Percentiles rank a stretch among this genome's conserved stretches.
These are phyloP conservation scores for Alliaria petiolata DNA, from an alignment of 345 rosid species.

Conservation along the genomic window DNA sequence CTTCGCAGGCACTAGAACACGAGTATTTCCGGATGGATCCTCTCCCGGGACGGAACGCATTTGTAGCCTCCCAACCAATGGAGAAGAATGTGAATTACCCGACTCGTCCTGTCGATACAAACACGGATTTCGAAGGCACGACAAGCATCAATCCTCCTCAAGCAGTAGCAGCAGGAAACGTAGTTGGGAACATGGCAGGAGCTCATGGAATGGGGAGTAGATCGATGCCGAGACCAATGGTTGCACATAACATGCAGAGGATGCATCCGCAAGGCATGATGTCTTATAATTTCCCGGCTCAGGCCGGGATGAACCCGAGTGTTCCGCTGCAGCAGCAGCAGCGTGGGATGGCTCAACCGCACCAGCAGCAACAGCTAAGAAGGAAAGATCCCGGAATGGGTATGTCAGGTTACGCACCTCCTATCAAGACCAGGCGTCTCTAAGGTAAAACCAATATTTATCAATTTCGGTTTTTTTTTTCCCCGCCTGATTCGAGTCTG, in stretches of 20 bases:
- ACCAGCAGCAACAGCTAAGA: slow-evolving; percentile 73
- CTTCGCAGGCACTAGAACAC: slow-evolving; percentile 94
- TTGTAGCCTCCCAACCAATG: slow-evolving; percentile 73
- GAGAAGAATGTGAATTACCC: slow-evolving; percentile 84
- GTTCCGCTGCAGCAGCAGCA: slow-evolving; percentile 85
- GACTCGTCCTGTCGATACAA: slow-evolving; percentile 83
- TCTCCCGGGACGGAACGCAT: slow-evolving; percentile 84
- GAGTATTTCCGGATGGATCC: slow-evolving; percentile 86
- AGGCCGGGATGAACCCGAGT: slow-evolving; percentile 73
- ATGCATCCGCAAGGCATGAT: slow-evolving; percentile 75
- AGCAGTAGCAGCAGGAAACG: slow-evolving; percentile 61
- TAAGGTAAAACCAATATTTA: slow-evolving; percentile 13
- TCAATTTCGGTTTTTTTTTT: background rate
- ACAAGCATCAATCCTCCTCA: slow-evolving; percentile 84
- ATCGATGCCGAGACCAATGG: slow-evolving; percentile 66
- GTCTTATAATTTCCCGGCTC: slow-evolving; percentile 61
- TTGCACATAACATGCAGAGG: slow-evolving; percentile 66
- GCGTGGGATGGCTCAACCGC: slow-evolving; percentile 61
- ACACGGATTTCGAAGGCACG: slow-evolving; percentile 93
- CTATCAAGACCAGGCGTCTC: slow-evolving; percentile 77
- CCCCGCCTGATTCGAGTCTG: background rate
- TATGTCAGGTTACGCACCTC: slow-evolving; percentile 81
- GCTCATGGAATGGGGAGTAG: slow-evolving; percentile 61
- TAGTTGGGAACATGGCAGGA: slow-evolving; percentile 57
- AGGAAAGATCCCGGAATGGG: slow-evolving; percentile 89